Evolutionary conservation across 1,139 yeast genomes (phyloP), one percentile per base, ranked within the genome.

Genomic region (Yamadazyma buinensis): DNA sequence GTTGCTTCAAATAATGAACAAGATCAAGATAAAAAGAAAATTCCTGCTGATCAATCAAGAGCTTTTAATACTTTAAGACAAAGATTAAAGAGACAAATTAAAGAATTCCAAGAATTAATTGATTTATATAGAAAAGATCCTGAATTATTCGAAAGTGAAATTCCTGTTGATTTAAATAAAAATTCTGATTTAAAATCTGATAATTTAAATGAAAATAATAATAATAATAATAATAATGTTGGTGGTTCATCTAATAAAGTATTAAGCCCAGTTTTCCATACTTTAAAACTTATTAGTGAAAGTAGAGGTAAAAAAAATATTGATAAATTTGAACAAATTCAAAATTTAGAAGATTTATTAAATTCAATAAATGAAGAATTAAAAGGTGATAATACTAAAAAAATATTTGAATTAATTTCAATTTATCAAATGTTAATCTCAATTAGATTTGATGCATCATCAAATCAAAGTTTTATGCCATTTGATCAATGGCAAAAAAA

Each of bases 281-380:
- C 85, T 28, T 72, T 92, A 56, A 77, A 82, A 56, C 65, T 78
- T 36, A 80, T 94, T 42, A 69, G 85, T 44, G 98, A 92, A 60
- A 74, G 90, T 33, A 83, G 98, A 64, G 98, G 98, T 70, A 90
- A 90, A 70, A 92, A 87, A 73, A 87, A 86, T 59, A 84, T 88
- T 45, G 96, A 92, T 59, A 79, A 82, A 48, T 64, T 59, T 42
- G 95, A 85, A 58, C 96, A 92, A 61, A 76, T 88, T 46, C 67
- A 67, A 44, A 70, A 72, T 30, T 72, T 92, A 55, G 95, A 85
- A 61, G 68, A 69, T 29, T 71, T 87, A 44, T 61, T 83, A 44
- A 68, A 75, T 29, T 49, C 49, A 22, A 47, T 49, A 32, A 40
- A 43, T 25, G 30, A 44, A 5, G 30, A 34, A 13, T 7, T 21